A percentile compares a stretch with the other conserved stretches of the same genome.
Conservation (phyloP, 805 yeast genomes). For the Candida sonorensis region DNA sequence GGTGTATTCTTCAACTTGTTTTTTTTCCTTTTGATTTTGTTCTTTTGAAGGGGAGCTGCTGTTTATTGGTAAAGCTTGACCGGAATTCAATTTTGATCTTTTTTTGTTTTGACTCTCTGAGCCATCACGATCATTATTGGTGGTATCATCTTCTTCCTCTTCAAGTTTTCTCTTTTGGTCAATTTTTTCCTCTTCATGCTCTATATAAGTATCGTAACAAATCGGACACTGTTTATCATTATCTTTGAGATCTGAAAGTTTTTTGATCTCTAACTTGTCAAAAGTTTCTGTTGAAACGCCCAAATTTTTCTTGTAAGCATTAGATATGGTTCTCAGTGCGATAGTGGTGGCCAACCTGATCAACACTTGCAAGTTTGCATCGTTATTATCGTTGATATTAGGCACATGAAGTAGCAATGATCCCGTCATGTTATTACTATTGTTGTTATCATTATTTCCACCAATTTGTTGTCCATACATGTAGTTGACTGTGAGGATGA, state of each 20-base stretch:
- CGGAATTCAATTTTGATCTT: conserved; percentile 17
- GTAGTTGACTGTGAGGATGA: conserved; percentile 35
- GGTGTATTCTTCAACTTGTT: too few species aligned
- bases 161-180: conserved; percentile 8
- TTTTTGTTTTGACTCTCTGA: conserved; percentile 5
- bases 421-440: conserved; percentile 29
- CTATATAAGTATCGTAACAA: conserved; percentile 50
- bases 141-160: conserved; percentile 4
- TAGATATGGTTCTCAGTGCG: conserved; percentile 57
- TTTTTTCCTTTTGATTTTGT: too few species aligned
- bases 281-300: conserved; percentile 51
- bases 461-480: conserved; percentile 22
- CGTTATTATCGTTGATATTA: conserved; percentile 53
- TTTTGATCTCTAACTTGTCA: conserved; percentile 38
- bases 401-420: conserved; percentile 60
- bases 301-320: conserved; percentile 38
- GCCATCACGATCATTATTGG: conserved; percentile 3
- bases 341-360: conserved; percentile 63
- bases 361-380: conserved; percentile 52
- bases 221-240: conserved; percentile 46
- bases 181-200: conserved; percentile 15
- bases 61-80: conserved; percentile 11
- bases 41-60: conserved; percentile 12
- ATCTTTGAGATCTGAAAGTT: conserved; percentile 22
- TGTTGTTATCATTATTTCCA: conserved; percentile 24